Conservation (phyloP, 495 filamentous ascomycete species). For the Poronia punctata region DNA sequence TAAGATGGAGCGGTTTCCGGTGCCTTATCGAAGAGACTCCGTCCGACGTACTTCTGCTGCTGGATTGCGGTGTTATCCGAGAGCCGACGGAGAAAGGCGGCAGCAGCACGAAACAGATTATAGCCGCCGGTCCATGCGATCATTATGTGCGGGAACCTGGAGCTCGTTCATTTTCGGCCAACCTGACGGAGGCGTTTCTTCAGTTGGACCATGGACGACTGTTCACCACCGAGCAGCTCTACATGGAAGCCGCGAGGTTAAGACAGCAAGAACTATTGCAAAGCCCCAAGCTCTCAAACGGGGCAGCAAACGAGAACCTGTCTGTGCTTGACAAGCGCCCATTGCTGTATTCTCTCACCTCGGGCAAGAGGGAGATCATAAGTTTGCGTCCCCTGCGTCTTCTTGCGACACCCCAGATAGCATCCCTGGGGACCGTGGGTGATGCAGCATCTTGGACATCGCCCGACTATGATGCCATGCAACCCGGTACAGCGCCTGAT, state of each 20-base stretch:
- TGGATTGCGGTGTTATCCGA: slow-evolving; percentile 38
- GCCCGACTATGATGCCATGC: slow-evolving; percentile 31
- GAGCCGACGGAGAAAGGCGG: slow-evolving; percentile 37
- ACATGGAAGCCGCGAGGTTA: slow-evolving; percentile 40
- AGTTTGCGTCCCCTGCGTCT: slow-evolving; percentile 36
- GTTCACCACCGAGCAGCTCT: slow-evolving; percentile 43
- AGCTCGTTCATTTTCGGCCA: slow-evolving; percentile 45
- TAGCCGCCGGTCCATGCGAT: slow-evolving; percentile 46
- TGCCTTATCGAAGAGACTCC: slow-evolving; percentile 45
- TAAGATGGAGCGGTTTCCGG: slow-evolving; percentile 43
- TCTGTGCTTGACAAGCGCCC: slow-evolving; percentile 34
- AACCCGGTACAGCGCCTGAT: slow-evolving; percentile 35
- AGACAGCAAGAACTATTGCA: slow-evolving; percentile 36
- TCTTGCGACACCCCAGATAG: slow-evolving; percentile 25
- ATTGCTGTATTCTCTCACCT: slow-evolving; percentile 41
- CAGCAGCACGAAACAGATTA: slow-evolving; percentile 47
- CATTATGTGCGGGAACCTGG: slow-evolving; percentile 36
- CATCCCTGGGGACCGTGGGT: slow-evolving; percentile 33
- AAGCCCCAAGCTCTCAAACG: slow-evolving; percentile 35
- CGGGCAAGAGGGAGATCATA: slow-evolving; percentile 40
- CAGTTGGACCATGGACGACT: slow-evolving; percentile 39
- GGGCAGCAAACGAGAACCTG: slow-evolving; percentile 27
- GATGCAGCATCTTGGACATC: slow-evolving; percentile 29
- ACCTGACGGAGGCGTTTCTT: slow-evolving; percentile 39
- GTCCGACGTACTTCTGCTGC: slow-evolving; percentile 42